Base-by-base conservation (phyloP, 164 flowering plant genomes). In the Berberis thunbergii region DNA sequence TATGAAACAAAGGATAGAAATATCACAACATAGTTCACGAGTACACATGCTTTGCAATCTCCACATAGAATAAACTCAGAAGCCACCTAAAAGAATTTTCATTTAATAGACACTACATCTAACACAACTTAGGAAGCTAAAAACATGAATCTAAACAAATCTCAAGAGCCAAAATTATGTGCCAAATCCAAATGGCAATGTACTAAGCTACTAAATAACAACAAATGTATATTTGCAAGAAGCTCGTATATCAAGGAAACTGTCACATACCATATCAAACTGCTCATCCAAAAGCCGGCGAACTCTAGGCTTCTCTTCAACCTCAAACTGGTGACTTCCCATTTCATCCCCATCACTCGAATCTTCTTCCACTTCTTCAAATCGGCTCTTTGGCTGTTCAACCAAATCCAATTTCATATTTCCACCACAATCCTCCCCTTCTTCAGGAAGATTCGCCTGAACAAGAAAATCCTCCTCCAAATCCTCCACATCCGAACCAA, bases 381-480 rank as follows among this genome's bases (percentile, higher is more conserved):
- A 26, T 26, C 26, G 26, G 26, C 26, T 26, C 26, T 26, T 26
- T 26, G 26, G 49, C 45, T 60, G 50, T 38, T 73, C 74, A 50
- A 45, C 52, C 4, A 64, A 65, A 59, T 62, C 67, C 44, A 64
- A 62, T 65, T 66, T 64, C 66, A 67, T 53, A 57, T 77, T 80
- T 43, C 43, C 49, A 65, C 43, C 60, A 43, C 55, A 69, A 54
- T 69, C 77, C n/a, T 69, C 79, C 62, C 60, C 69, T 67, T 69
- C 87, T 42, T 78, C 86, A 1, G 68, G 70, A 64, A 74, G 58
- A 73, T 91, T 94, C 7, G 96, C 97, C 58, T 64, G 76, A 48
- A 86, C 69, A 45, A 94, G 84, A 75, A 94, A 94, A 79, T 91
- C 94, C 72, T 94, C 99, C 68, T 94, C 97, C 77, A 94, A 77